Evolutionary conservation across 164 flowering plant genomes (phyloP).

Genomic region (Tetracentron sinense): DNA sequence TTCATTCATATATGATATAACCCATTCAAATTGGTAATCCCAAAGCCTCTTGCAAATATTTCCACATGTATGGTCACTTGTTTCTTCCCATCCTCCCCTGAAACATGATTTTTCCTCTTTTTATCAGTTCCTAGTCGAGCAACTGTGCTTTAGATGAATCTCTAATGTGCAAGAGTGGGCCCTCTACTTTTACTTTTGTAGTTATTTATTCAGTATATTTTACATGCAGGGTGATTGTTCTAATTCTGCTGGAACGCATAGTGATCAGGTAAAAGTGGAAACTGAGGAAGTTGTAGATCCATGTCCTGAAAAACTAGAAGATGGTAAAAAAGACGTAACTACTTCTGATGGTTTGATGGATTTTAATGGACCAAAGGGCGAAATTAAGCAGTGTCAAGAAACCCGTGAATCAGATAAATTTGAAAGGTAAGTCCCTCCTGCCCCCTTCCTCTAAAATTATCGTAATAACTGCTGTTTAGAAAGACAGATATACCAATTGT

Average conservation of each 20-base stretch:
- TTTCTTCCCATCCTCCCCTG: neutral
- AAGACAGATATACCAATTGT: neutral
- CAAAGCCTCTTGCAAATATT: too few relatives aligned
- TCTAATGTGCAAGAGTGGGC: neutral
- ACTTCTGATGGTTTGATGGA: conserved; percentile 6
- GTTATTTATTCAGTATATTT: neutral
- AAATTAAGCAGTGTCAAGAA: conserved; percentile 9
- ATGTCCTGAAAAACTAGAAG: conserved; percentile 5
- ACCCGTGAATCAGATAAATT: conserved; percentile 6
- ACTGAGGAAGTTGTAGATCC: conserved; percentile 12
- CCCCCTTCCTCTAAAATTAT: neutral
- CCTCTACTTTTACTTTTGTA: too few relatives aligned
- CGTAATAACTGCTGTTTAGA: neutral
- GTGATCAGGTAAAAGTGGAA: conserved; percentile 8
- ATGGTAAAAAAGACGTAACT: conserved; percentile 6
- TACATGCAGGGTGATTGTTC: conserved; percentile 16
- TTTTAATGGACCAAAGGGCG: conserved; percentile 3
- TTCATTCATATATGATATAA: neutral
- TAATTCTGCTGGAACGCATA: conserved; percentile 5
- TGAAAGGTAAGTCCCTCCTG: conserved; percentile 12
- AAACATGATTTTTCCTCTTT: neutral
- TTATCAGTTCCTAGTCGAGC: neutral
- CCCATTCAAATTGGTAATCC: neutral
- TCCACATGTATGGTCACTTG: neutral
- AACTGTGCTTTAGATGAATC: neutral